Evolutionary conservation across 441 rosid species (phyloP).

Genomic region (Gossypium davidsonii): DNA sequence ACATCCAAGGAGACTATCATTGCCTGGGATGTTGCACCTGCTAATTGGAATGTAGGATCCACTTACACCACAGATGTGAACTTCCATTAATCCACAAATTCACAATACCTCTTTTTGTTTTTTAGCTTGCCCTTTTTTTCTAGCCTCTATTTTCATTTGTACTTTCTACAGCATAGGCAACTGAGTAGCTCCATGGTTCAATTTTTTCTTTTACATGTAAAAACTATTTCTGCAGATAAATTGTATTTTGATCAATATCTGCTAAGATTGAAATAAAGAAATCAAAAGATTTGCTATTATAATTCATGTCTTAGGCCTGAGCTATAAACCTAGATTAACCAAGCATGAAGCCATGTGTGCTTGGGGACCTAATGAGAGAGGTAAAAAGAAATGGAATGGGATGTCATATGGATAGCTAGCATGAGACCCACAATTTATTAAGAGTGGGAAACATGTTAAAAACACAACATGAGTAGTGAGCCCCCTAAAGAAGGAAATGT

Average conservation of each 20-base stretch:
- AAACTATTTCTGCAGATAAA: no score
- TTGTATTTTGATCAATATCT: not conserved
- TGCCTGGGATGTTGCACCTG: constrained; percentile 61
- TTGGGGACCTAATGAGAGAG: not conserved
- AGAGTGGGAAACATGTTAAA: constrained; percentile 45
- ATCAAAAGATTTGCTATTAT: not conserved
- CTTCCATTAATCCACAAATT: constrained; percentile 39
- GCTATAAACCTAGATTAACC: not conserved
- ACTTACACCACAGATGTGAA: constrained; percentile 46
- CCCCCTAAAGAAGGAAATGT: not conserved
- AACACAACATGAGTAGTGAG: constrained; percentile 22
- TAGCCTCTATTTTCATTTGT: not conserved
- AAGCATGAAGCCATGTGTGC: not conserved
- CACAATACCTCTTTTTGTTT: not conserved
- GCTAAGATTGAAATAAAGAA: not conserved
- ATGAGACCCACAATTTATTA: constrained; percentile 39
- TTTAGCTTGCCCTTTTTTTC: not conserved
- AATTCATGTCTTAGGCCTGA: not conserved
- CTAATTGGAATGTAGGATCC: constrained; percentile 50
- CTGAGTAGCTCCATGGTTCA: not conserved
- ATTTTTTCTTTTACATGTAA: not conserved
- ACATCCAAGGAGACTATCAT: constrained; percentile 49
- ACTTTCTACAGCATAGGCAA: not conserved
- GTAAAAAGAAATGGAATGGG: not conserved
- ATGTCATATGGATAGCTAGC: constrained; percentile 15